A percentile compares a stretch with the other conserved stretches of the same genome.
Conservation (phyloP, 495 filamentous ascomycete species). For the Neurospora pannonica region DNA sequence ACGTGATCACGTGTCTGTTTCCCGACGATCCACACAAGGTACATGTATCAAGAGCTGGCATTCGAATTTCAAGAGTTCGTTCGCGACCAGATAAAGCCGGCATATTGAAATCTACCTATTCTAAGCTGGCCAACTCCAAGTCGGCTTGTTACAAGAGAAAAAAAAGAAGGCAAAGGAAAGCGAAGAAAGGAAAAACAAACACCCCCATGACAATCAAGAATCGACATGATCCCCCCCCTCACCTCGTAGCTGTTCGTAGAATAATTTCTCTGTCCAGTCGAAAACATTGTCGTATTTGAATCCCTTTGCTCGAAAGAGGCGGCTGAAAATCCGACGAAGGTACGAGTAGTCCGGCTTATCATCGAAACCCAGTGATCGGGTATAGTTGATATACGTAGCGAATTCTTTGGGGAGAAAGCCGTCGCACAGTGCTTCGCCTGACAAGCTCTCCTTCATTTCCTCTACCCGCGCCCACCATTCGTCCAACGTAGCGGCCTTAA, state of each 20-base stretch:
- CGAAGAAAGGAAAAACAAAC: no score
- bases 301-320: slow-evolving; percentile 18
- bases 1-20: no score
- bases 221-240: background rate
- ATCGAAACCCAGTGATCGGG: slow-evolving; percentile 17
- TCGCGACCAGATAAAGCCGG: no score
- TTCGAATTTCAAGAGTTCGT: no score
- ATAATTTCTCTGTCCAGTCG: slow-evolving; percentile 21
- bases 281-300: slow-evolving; percentile 25
- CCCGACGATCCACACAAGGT: no score
- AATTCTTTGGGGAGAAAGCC: slow-evolving; percentile 17
- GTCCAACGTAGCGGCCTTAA: slow-evolving; percentile 11
- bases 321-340: slow-evolving; percentile 19
- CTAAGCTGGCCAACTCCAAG: no score
- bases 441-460: slow-evolving; percentile 15
- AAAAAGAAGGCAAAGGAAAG: no score
- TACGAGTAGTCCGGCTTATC: slow-evolving; percentile 21
- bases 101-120: no score
- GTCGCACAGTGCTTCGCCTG: slow-evolving; percentile 13
- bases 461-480: slow-evolving; percentile 9
- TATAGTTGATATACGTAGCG: slow-evolving; percentile 17
- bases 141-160: no score
- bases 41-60: no score
- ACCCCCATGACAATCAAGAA: no score
- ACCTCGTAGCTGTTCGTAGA: background rate